Conservation (phyloP, 331 rosid species). For the Ulmus americana region DNA sequence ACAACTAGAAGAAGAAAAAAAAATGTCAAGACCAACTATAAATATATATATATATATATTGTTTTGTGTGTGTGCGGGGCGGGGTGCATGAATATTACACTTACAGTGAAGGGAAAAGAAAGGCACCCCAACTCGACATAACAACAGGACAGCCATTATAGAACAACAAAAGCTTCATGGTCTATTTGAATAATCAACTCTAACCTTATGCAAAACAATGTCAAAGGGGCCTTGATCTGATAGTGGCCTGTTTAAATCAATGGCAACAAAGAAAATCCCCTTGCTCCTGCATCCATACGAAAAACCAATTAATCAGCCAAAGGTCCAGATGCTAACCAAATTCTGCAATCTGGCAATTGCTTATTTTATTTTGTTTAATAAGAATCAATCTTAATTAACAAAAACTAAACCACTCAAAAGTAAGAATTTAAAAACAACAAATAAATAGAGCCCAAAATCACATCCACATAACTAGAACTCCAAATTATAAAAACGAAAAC, state of each 20-base stretch:
- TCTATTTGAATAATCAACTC: slow-evolving; percentile 24
- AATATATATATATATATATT: not conserved
- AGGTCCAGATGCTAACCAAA: not conserved
- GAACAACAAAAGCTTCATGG: slow-evolving; percentile 6
- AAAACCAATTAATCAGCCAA: not conserved
- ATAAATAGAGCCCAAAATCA: not conserved
- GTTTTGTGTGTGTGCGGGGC: not conserved
- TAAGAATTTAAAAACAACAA: not conserved
- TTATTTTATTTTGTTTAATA: too few relatives aligned
- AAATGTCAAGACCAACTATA: slow-evolving; percentile 25
- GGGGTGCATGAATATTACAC: too few relatives aligned
- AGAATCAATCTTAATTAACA: too few relatives aligned
- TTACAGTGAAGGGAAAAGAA: not conserved
- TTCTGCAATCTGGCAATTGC: not conserved
- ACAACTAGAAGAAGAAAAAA: slow-evolving; percentile 51
- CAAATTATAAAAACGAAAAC: too few relatives aligned
- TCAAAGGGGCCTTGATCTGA: slow-evolving; percentile 84
- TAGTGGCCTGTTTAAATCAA: slow-evolving; percentile 63
- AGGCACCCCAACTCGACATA: not conserved
- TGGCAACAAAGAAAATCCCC: slow-evolving; percentile 61
- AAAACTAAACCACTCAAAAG: too few relatives aligned
- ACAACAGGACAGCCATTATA: slow-evolving; percentile 9
- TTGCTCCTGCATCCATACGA: slow-evolving; percentile 52
- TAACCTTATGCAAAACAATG: slow-evolving; percentile 75
- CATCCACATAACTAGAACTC: too few relatives aligned